A percentile compares a stretch with the other conserved stretches of the same genome.
Evolutionary conservation across 2,329 filamentous ascomycete species (phyloP).

Genomic region (Diaporthe citrichinensis): DNA sequence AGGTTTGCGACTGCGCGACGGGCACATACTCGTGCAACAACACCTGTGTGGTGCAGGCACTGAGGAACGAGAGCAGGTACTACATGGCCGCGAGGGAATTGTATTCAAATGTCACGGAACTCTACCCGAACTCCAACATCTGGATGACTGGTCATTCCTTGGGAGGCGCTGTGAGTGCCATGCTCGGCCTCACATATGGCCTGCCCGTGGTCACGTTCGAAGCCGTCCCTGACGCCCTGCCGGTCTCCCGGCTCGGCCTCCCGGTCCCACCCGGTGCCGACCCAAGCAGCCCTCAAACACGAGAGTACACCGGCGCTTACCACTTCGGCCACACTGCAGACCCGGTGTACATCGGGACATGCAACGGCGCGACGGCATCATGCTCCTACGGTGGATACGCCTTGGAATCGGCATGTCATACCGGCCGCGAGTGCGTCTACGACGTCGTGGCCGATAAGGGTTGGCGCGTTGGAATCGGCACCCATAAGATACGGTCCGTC

Average conservation of each 20-base stretch:
- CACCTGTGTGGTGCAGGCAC: conserved; percentile 83
- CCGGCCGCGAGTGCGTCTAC: conserved; percentile 89
- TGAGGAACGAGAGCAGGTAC: conserved; percentile 89
- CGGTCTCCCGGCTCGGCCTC: conserved; percentile 86
- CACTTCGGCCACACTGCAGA: conserved; percentile 98
- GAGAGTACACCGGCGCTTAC: conserved; percentile 81
- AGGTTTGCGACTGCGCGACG: conserved; percentile 93
- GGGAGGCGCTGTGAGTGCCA: conserved; percentile 88
- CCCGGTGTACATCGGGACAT: conserved; percentile 93
- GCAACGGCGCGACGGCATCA: conserved; percentile 89
- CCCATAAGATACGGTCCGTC: conserved; percentile 89
- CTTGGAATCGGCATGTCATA: conserved; percentile 92
- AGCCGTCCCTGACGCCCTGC: conserved; percentile 90
- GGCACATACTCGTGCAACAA: conserved; percentile 92
- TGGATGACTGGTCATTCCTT: conserved; percentile 96
- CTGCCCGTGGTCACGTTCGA: conserved; percentile 93
- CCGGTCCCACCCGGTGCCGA: conserved; percentile 86
- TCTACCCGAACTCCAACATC: conserved; percentile 87
- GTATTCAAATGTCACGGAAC: conserved; percentile 90
- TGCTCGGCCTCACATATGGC: conserved; percentile 92
- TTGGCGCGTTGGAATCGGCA: conserved; percentile 92
- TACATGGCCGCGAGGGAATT: conserved; percentile 91
- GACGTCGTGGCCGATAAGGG: conserved; percentile 93
- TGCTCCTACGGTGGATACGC: conserved; percentile 96
- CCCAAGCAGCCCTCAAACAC: conserved; percentile 77